Percentiles rank a stretch among this genome's conserved stretches.
Conservation (phyloP, 2,329 filamentous ascomycete species). For the Monilinia polystroma region DNA sequence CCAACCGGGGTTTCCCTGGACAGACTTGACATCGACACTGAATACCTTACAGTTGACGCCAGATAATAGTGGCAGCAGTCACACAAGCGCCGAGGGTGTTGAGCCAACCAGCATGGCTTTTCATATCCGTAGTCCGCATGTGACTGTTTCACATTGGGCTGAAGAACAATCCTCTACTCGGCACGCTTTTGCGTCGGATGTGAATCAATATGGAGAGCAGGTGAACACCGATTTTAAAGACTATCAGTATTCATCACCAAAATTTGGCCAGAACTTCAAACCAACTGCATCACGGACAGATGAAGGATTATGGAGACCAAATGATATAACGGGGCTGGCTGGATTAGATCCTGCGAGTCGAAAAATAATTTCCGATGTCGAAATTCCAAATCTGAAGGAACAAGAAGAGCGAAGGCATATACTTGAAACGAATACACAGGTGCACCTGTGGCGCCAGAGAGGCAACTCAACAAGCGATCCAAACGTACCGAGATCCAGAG, state of each 20-base stretch:
- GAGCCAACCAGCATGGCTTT: slow-evolving; percentile 33
- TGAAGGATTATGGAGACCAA: slow-evolving; percentile 35
- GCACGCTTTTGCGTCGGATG: slow-evolving; percentile 23
- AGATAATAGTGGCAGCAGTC: slow-evolving; percentile 40
- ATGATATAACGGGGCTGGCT: slow-evolving; percentile 32
- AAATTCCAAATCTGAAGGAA: slow-evolving; percentile 39
- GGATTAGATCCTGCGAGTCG: slow-evolving; percentile 38
- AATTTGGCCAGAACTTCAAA: slow-evolving; percentile 15
- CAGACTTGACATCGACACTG: slow-evolving; percentile 25
- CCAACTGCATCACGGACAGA: slow-evolving; percentile 30
- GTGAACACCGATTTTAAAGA: slow-evolving; percentile 20
- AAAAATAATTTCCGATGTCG: slow-evolving; percentile 28
- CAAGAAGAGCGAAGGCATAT: slow-evolving; percentile 37
- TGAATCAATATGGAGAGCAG: slow-evolving; percentile 22
- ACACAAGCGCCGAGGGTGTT: slow-evolving; percentile 37
- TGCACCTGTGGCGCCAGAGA: slow-evolving; percentile 40
- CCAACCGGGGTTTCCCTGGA: slow-evolving; percentile 27
- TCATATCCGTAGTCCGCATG: slow-evolving; percentile 31
- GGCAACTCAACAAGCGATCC: slow-evolving; percentile 30
- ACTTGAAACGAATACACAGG: slow-evolving; percentile 38
- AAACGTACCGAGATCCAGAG: slow-evolving; percentile 29
- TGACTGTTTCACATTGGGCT: slow-evolving; percentile 35
- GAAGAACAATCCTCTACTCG: slow-evolving; percentile 25
- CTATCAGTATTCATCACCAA: slow-evolving; percentile 25
- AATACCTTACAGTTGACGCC: slow-evolving; percentile 37